A percentile compares a stretch with the other conserved stretches of the same genome.
Conservation (phyloP, 371 early-diverging fungal genomes). For the Mucor irregularis region DNA sequence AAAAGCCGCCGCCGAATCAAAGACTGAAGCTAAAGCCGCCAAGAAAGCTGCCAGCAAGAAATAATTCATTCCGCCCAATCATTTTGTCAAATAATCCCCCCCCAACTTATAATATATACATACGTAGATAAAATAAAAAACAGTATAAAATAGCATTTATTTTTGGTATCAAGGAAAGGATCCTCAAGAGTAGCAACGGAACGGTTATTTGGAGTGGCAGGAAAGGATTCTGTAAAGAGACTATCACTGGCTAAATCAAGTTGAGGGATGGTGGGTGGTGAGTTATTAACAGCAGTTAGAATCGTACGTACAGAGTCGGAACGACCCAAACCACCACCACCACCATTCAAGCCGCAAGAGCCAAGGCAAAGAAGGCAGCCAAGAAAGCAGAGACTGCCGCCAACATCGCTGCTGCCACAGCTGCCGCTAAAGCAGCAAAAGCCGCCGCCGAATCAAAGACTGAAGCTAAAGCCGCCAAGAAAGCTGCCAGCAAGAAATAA, state of each 20-base stretch:
- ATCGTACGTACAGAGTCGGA: constrained; percentile 28
- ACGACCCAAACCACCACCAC: constrained; percentile 20
- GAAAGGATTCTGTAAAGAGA: background rate
- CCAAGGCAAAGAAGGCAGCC: constrained; percentile 24
- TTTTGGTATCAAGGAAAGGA: constrained; percentile 1
- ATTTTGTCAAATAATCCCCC: no score
- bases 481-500: background rate
- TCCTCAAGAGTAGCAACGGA: constrained; percentile 2
- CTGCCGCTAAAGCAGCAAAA: constrained; percentile 10
- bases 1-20: constrained; percentile 1
- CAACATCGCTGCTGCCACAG: constrained; percentile 17
- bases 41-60: background rate
- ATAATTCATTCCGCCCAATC: no score
- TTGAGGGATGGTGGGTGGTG: no score
- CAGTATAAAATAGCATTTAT: background rate
- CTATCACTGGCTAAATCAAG: background rate
- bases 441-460: constrained; percentile 1
- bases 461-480: background rate
- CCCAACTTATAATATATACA: background rate
- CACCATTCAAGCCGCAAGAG: constrained; percentile 22
- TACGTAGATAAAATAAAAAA: background rate
- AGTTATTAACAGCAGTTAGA: constrained; percentile 20
- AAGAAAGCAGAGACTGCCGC: constrained; percentile 19
- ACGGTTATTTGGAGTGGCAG: background rate
- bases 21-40: background rate